These are phyloP conservation scores for Diaporthe sp. DNA, from an alignment of 2,329 filamentous ascomycete genomes.

Conservation along the genomic window DNA sequence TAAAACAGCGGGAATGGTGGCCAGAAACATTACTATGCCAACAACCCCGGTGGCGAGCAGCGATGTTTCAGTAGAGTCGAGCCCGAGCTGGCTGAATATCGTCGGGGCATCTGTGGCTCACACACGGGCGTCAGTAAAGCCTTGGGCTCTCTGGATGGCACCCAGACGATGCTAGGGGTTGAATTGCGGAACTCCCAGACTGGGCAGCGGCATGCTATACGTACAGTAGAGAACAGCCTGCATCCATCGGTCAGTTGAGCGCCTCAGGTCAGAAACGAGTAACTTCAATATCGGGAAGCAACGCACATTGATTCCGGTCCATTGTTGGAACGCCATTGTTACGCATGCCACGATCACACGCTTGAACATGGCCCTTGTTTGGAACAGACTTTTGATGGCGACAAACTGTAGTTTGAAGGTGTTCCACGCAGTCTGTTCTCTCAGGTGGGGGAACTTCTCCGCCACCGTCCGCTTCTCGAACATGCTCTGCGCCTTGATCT, in stretches of 20 bases:
- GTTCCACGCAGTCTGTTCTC: conserved; percentile 69
- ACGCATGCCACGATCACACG: conserved; percentile 72
- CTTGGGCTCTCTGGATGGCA: background rate
- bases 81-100: conserved; percentile 75
- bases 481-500: conserved; percentile 81
- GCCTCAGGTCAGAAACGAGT: conserved; percentile 36
- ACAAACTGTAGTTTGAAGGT: conserved; percentile 77
- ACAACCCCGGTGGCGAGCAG: conserved; percentile 78
- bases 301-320: conserved; percentile 46
- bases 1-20: conserved; percentile 73
- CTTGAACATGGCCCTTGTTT: conserved; percentile 73
- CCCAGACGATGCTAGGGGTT: background rate
- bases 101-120: conserved; percentile 63
- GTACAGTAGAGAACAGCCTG: conserved; percentile 18
- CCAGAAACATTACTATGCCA: conserved; percentile 76
- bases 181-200: no score
- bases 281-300: conserved; percentile 27
- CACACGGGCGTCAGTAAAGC: conserved; percentile 62
- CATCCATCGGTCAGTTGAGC: background rate
- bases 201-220: background rate
- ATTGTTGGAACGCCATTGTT: conserved; percentile 70
- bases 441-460: conserved; percentile 74
- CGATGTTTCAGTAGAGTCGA: conserved; percentile 60
- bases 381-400: conserved; percentile 72
- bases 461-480: conserved; percentile 80